Conservation (phyloP, 2,329 filamentous ascomycete species). For the Gyromitra esculenta region DNA sequence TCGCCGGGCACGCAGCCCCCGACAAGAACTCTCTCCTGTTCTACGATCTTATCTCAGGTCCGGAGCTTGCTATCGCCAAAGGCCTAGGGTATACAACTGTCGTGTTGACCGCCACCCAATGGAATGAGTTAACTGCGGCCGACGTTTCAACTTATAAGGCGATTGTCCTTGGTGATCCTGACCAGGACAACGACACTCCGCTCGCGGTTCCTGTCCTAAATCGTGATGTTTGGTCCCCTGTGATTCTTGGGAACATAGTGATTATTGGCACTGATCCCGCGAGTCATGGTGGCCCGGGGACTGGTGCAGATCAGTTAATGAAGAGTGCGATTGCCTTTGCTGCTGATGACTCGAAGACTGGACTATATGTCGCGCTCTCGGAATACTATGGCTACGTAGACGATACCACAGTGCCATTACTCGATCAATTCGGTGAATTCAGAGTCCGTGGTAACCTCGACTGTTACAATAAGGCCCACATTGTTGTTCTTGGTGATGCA, state of each 20-base stretch:
- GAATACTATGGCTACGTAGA: slow-evolving; percentile 61
- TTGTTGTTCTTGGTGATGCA: slow-evolving; percentile 60
- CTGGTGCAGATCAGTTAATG: slow-evolving; percentile 61
- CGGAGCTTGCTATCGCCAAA: slow-evolving; percentile 58
- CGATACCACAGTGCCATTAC: slow-evolving; percentile 56
- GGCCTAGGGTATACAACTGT: slow-evolving; percentile 58
- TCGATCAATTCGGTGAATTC: slow-evolving; percentile 61
- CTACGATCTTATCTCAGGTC: slow-evolving; percentile 55
- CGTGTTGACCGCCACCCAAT: slow-evolving; percentile 60
- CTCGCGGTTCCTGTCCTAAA: slow-evolving; percentile 62
- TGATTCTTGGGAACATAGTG: slow-evolving; percentile 62
- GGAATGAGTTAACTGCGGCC: slow-evolving; percentile 61
- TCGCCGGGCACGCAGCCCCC: slow-evolving; percentile 24
- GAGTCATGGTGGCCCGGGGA: slow-evolving; percentile 58
- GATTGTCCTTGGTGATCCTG: slow-evolving; percentile 63
- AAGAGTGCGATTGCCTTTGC: slow-evolving; percentile 61
- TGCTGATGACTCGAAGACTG: slow-evolving; percentile 59
- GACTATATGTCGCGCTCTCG: slow-evolving; percentile 62
- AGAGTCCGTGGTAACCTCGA: slow-evolving; percentile 61
- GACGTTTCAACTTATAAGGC: slow-evolving; percentile 64
- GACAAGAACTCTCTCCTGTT: slow-evolving; percentile 59
- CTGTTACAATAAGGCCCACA: slow-evolving; percentile 62
- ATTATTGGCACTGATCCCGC: slow-evolving; percentile 62
- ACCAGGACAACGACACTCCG: slow-evolving; percentile 57
- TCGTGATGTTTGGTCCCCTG: slow-evolving; percentile 61